A percentile compares a stretch with the other conserved stretches of the same genome.
phyloP scores from a whole-genome alignment of 1,284 basidiomycete species.

The Puccinia novopanici region DNA sequence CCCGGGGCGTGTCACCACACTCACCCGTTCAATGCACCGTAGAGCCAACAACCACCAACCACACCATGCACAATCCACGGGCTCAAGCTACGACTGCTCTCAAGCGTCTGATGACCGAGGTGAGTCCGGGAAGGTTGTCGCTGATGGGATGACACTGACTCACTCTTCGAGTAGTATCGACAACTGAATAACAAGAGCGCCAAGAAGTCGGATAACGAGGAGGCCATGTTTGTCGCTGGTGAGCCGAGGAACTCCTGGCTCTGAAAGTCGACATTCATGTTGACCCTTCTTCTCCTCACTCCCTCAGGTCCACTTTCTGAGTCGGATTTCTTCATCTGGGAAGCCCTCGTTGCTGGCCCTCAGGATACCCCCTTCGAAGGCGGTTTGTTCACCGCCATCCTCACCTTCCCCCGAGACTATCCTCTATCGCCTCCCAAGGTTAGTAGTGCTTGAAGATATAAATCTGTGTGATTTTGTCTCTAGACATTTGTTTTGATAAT shows the following conservation, averaged over 20 bases:
- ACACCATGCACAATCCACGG: conserved; percentile 46
- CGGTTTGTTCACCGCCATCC: conserved; percentile 87
- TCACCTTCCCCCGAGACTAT: conserved; percentile 89
- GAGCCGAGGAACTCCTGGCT: background rate
- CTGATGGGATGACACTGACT: background rate
- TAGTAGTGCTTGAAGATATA: background rate
- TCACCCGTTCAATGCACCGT: too few species aligned
- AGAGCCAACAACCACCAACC: background rate
- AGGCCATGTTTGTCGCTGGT: conserved; percentile 51
- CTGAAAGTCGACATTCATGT: background rate
- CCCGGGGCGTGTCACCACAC: too few species aligned
- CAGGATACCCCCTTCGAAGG: conserved; percentile 99
- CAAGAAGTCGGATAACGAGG: conserved; percentile 29
- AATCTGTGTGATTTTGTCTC: background rate
- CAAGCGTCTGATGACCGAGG: conserved; percentile 48
- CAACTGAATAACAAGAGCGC: conserved; percentile 48
- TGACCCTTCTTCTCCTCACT: background rate
- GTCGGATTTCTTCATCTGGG: conserved; percentile 97
- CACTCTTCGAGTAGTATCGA: conserved; percentile 27
- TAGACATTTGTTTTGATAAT: background rate
- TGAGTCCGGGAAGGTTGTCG: background rate
- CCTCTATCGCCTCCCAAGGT: conserved; percentile 88
- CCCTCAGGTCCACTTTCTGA: conserved; percentile 78
- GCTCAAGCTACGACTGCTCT: conserved; percentile 49
- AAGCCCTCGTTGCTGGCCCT: conserved; percentile 91